Percentiles rank a stretch among this genome's conserved stretches.
Evolutionary conservation across 176 grass and related monocot genomes (phyloP).

Genomic region (Aegilops longissima): DNA sequence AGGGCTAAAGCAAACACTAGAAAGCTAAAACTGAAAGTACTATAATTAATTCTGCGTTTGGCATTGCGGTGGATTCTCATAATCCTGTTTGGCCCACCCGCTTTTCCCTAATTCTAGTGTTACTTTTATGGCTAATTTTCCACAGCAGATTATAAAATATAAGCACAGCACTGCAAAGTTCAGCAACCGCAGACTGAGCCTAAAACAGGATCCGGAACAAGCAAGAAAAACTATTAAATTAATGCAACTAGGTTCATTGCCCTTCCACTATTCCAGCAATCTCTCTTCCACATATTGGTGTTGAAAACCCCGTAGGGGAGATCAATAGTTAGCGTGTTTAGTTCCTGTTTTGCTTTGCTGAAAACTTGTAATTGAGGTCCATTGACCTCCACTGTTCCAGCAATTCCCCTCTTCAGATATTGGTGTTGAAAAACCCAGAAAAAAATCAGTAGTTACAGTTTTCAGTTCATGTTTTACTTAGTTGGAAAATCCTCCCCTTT

Average conservation of each 20-base stretch:
- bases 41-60: too few relatives aligned
- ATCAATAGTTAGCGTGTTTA: too few relatives aligned
- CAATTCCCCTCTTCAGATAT: neutral
- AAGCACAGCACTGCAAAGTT: neutral
- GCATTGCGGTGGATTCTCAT: neutral
- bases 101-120: neutral
- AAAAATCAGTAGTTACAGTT: neutral
- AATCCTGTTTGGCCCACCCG: neutral
- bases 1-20: too few relatives aligned
- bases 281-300: neutral
- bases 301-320: neutral
- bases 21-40: too few relatives aligned
- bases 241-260: neutral
- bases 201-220: neutral
- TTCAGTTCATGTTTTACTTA: neutral
- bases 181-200: neutral
- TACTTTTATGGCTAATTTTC: neutral
- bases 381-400: neutral
- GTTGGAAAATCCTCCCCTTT: neutral
- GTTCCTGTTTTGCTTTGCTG: too few relatives aligned
- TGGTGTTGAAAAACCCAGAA: neutral
- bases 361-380: too few relatives aligned
- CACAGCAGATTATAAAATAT: neutral
- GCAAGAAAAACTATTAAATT: neutral
- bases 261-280: neutral